Evolutionary conservation across 495 filamentous ascomycete genomes (phyloP).

Genomic region (Stereocaulon alpinum): DNA sequence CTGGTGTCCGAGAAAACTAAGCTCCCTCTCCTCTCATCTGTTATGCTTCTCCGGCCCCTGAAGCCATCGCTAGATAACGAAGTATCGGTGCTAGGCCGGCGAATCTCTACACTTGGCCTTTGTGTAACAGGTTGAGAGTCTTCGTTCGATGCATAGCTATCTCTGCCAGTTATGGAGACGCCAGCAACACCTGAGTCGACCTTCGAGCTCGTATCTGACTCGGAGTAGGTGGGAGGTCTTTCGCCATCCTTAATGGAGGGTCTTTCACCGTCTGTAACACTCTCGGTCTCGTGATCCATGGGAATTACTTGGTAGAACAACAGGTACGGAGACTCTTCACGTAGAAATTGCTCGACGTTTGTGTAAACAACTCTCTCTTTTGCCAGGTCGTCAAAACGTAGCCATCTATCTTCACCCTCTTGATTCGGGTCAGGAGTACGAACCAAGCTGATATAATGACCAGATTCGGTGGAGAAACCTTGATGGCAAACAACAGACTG

Average conservation of each 20-base stretch:
- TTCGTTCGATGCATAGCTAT: not conserved
- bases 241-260: conserved; percentile 39
- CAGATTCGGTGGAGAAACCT: conserved; percentile 77
- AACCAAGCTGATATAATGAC: conserved; percentile 81
- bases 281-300: conserved; percentile 55
- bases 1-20: conserved; percentile 4
- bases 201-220: conserved; percentile 33
- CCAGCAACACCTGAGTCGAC: conserved; percentile 20
- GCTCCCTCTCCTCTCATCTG: conserved; percentile 11
- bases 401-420: conserved; percentile 58
- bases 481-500: conserved; percentile 88
- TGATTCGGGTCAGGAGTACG: conserved; percentile 39
- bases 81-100: conserved; percentile 29
- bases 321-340: conserved; percentile 83
- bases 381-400: conserved; percentile 81
- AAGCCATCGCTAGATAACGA: conserved; percentile 8
- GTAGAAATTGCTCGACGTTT: conserved; percentile 65
- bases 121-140: not conserved
- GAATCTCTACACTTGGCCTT: conserved; percentile 19
- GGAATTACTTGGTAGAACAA: conserved; percentile 92
- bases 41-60: conserved; percentile 16
- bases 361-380: conserved; percentile 59
- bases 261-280: conserved; percentile 42
- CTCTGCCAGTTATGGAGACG: not conserved
- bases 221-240: conserved; percentile 47